Evolutionary conservation across 2,329 filamentous ascomycete genomes (phyloP).

Genomic region (Sporothrix pallida): DNA sequence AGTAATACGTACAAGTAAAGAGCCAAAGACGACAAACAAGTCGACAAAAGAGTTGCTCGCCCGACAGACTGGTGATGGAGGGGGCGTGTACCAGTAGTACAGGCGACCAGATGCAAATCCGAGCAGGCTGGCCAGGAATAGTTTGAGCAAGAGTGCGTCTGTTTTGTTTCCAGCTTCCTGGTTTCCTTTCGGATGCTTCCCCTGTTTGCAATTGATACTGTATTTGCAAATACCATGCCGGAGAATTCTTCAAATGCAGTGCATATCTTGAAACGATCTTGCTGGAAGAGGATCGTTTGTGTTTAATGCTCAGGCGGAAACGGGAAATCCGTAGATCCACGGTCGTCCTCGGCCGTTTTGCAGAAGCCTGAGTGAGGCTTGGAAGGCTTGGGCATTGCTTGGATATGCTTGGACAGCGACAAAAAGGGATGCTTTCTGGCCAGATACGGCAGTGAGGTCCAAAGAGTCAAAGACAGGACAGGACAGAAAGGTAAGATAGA

Average conservation of each 20-base stretch:
- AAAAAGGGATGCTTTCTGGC: slow-evolving; percentile 1
- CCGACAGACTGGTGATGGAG: slow-evolving; percentile 2
- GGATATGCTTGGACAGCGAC: background rate
- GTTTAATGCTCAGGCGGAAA: background rate
- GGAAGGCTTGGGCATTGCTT: background rate
- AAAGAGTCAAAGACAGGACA: background rate
- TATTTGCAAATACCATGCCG: background rate
- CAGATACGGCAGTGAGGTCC: slow-evolving; percentile 12
- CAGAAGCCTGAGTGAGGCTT: slow-evolving; percentile 7
- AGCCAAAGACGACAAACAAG: slow-evolving; percentile 1
- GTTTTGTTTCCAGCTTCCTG: background rate
- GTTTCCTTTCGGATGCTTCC: background rate
- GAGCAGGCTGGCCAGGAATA: background rate
- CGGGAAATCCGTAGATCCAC: background rate
- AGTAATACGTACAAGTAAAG: too few species aligned
- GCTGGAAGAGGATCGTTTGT: background rate
- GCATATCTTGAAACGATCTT: slow-evolving; percentile 5
- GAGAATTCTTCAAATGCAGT: background rate
- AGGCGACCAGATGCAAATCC: background rate
- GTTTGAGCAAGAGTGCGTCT: slow-evolving; percentile 18
- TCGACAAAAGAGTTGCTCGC: background rate
- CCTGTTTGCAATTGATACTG: background rate
- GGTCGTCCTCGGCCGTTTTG: background rate
- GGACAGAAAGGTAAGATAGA: slow-evolving; percentile 2
- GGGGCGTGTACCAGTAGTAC: background rate